phyloP scores from a whole-genome alignment of 164 flowering plant genomes.

The Cinnamomum chago region DNA sequence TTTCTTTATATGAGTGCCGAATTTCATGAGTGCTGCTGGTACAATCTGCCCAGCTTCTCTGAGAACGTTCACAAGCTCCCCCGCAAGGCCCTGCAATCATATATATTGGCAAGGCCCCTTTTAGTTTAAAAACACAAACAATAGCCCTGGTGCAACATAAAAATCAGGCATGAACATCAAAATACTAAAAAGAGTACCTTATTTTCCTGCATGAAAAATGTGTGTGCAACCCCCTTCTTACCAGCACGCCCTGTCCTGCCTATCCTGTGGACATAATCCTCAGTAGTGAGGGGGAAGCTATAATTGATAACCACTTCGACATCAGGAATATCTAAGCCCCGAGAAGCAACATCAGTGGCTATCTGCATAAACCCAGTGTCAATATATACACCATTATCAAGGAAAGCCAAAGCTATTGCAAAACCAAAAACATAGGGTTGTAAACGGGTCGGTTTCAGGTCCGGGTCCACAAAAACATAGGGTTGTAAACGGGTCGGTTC shows the following conservation, averaged over 20 bases:
- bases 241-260: slow-evolving; percentile 99
- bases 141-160: neutral
- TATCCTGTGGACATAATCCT: slow-evolving; percentile 96
- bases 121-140: too few relatives aligned
- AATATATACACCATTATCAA: neutral
- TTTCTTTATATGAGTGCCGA: slow-evolving; percentile 96
- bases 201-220: slow-evolving; percentile 87
- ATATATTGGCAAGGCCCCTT: neutral
- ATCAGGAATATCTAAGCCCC: slow-evolving; percentile 98
- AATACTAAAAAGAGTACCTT: slow-evolving; percentile 28
- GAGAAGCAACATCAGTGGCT: slow-evolving; percentile 98
- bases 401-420: neutral
- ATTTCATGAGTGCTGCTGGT: slow-evolving; percentile 67
- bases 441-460: too few relatives aligned
- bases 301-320: slow-evolving; percentile 98
- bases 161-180: neutral
- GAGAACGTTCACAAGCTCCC: slow-evolving; percentile 94
- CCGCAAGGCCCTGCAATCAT: slow-evolving; percentile 71
- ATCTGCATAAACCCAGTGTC: slow-evolving; percentile 45
- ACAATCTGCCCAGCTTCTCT: slow-evolving; percentile 87
- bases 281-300: slow-evolving; percentile 92
- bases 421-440: neutral
- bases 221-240: slow-evolving; percentile 94
- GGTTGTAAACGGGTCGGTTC: too few relatives aligned
- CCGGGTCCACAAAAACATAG: too few relatives aligned